Conservation (phyloP, 768 basidiomycete genomes). For the Tulasnella sp. region DNA sequence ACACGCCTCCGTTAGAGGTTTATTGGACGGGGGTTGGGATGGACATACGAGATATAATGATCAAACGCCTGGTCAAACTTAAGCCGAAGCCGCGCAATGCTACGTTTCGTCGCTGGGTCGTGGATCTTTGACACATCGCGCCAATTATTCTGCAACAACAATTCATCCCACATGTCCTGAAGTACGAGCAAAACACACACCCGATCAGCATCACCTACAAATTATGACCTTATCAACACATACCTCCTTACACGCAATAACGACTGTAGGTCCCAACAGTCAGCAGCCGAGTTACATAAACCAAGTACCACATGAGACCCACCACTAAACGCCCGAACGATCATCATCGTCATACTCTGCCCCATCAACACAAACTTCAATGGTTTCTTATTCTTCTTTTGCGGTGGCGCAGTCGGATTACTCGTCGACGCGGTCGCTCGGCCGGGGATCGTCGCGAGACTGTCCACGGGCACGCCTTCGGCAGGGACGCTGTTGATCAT, state of each 20-base stretch:
- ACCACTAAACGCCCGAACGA: background rate
- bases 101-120: background rate
- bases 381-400: background rate
- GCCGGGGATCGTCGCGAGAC: background rate
- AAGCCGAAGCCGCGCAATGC: background rate
- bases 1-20: too few relatives aligned
- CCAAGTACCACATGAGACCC: background rate
- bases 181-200: too few relatives aligned
- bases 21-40: background rate
- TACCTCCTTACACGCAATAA: constrained; percentile 1
- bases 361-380: background rate
- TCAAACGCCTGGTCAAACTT: constrained; percentile 12
- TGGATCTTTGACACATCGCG: background rate
- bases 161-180: constrained; percentile 8
- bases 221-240: background rate
- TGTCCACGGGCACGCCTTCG: background rate
- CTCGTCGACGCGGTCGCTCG: background rate
- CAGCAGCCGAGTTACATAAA: background rate
- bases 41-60: constrained; percentile 11
- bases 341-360: constrained; percentile 8
- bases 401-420: background rate
- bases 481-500: background rate
- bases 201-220: background rate
- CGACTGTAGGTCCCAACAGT: background rate
- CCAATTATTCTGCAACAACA: background rate